These are phyloP conservation scores for Botrytis deweyae DNA, from an alignment of 2,329 filamentous ascomycete genomes.

Conservation along the genomic window DNA sequence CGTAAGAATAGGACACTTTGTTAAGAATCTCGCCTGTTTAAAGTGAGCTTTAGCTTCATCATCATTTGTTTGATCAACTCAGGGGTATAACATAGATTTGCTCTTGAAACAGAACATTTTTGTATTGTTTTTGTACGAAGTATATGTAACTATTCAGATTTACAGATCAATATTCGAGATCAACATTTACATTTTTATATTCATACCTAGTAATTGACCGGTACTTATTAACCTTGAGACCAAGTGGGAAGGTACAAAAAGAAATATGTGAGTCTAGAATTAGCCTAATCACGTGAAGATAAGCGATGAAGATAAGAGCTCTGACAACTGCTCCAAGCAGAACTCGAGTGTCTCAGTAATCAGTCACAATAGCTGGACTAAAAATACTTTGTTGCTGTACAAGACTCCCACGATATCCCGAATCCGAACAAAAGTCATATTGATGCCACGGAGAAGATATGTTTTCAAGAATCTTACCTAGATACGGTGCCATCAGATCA, in stretches of 20 bases:
- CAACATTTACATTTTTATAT: neutral
- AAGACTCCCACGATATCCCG: no score
- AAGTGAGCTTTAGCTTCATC: slow-evolving; percentile 3
- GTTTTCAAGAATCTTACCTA: neutral
- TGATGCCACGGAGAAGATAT: neutral
- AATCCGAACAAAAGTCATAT: neutral
- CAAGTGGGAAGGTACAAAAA: neutral
- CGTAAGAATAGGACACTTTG: slow-evolving; percentile 22
- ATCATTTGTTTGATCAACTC: slow-evolving; percentile 7
- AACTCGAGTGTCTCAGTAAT: neutral
- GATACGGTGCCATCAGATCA: neutral
- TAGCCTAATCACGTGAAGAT: neutral
- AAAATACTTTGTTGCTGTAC: neutral
- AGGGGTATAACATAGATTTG: neutral
- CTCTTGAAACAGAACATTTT: neutral
- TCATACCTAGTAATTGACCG: neutral
- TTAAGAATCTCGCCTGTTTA: slow-evolving; percentile 22
- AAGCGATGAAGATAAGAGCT: neutral
- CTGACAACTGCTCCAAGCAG: neutral
- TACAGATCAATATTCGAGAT: neutral
- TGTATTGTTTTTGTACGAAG: neutral
- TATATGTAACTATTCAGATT: neutral
- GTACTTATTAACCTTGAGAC: neutral
- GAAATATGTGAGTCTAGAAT: neutral
- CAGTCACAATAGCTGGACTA: neutral